These are phyloP conservation scores for Scedosporium aurantiacum DNA, from an alignment of 2,329 filamentous ascomycete species.

Conservation along the genomic window DNA sequence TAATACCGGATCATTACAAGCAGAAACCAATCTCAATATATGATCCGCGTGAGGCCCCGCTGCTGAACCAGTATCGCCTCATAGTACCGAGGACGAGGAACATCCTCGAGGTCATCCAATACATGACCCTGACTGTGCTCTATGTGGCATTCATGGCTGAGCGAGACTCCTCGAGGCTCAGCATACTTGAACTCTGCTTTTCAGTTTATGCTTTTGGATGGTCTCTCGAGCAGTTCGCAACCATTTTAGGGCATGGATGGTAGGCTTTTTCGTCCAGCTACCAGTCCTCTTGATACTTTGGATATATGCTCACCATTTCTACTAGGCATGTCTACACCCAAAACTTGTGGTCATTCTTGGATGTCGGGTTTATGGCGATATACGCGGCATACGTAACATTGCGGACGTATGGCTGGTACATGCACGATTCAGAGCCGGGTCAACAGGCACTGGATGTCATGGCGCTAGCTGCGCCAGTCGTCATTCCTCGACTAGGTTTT, in stretches of 20 bases:
- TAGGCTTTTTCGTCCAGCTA: conserved; percentile 16
- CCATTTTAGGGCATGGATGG: conserved; percentile 63
- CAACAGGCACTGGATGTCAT: conserved; percentile 68
- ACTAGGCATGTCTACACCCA: conserved; percentile 70
- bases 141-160: conserved; percentile 65
- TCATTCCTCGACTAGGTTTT: conserved; percentile 71
- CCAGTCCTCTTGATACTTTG: no score
- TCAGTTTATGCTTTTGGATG: conserved; percentile 66
- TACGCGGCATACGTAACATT: conserved; percentile 58
- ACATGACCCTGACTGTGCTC: conserved; percentile 54
- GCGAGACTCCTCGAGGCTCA: conserved; percentile 46
- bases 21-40: conserved; percentile 72
- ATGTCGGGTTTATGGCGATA: conserved; percentile 65
- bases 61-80: conserved; percentile 76
- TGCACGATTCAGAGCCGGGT: conserved; percentile 33
- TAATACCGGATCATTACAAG: conserved; percentile 80
- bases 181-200: conserved; percentile 51
- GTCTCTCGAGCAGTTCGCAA: conserved; percentile 67
- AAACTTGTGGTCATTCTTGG: conserved; percentile 80
- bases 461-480: conserved; percentile 63
- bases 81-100: conserved; percentile 72
- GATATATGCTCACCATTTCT: no score
- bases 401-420: conserved; percentile 53
- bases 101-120: conserved; percentile 63
- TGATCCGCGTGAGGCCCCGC: conserved; percentile 61